Percentiles rank a stretch among this genome's conserved stretches.
phyloP scores from a whole-genome alignment of 805 yeast species.

The Limtongia smithiae region DNA sequence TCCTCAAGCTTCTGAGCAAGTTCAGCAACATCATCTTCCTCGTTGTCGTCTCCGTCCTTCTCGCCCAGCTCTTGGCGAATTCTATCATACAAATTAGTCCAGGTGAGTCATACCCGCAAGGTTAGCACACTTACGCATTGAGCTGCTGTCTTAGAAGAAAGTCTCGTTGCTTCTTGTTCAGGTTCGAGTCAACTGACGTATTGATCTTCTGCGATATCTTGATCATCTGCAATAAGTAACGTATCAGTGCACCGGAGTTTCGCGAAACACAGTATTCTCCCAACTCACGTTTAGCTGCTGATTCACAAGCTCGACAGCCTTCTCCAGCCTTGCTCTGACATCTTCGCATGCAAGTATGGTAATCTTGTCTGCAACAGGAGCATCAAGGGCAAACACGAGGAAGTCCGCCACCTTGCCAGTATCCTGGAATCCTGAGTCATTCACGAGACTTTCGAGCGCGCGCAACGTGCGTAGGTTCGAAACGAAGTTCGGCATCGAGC shows the following conservation, averaged over 20 bases:
- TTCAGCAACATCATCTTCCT: slow-evolving; percentile 37
- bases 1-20: slow-evolving; percentile 33
- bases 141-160: slow-evolving; percentile 30
- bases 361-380: slow-evolving; percentile 34
- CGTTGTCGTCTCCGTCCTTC: slow-evolving; percentile 31
- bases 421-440: slow-evolving; percentile 23
- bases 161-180: slow-evolving; percentile 34
- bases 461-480: slow-evolving; percentile 9
- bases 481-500: background rate
- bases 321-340: slow-evolving; percentile 31
- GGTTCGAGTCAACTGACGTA: slow-evolving; percentile 29
- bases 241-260: too few species aligned
- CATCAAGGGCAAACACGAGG: slow-evolving; percentile 38
- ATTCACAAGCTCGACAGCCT: slow-evolving; percentile 21
- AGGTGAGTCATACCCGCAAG: too few species aligned
- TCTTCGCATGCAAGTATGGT: slow-evolving; percentile 33
- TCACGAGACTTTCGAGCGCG: slow-evolving; percentile 20
- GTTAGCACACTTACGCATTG: slow-evolving; percentile 23
- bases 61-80: slow-evolving; percentile 32
- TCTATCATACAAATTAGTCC: too few species aligned
- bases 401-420: slow-evolving; percentile 38
- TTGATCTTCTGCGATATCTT: slow-evolving; percentile 29
- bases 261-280: too few species aligned
- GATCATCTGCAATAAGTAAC: slow-evolving; percentile 7
- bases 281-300: slow-evolving; percentile 15